These are phyloP conservation scores for Trichoderma gracile DNA, from an alignment of 2,329 filamentous ascomycete species.

Conservation along the genomic window DNA sequence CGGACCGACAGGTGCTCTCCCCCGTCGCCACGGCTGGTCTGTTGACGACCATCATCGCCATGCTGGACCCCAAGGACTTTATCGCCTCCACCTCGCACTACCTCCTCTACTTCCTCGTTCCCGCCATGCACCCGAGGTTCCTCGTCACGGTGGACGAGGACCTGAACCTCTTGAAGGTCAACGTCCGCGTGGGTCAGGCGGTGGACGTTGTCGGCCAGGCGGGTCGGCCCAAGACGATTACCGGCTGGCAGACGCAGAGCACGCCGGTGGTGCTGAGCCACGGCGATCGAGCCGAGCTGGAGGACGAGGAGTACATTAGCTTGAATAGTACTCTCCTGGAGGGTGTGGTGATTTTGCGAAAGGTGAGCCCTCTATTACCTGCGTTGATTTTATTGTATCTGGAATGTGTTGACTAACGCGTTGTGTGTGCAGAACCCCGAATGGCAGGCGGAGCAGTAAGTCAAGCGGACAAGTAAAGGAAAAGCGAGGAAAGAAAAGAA, in stretches of 20 bases:
- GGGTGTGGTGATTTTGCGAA: conserved; percentile 92
- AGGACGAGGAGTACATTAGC: conserved; percentile 96
- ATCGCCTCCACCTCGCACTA: conserved; percentile 73
- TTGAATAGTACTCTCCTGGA: conserved; percentile 81
- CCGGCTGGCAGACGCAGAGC: conserved; percentile 98
- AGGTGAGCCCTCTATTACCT: conserved; percentile 61
- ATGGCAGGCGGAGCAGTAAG: conserved; percentile 44
- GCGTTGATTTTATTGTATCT: neutral
- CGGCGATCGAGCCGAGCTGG: conserved; percentile 92
- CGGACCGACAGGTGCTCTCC: conserved; percentile 92
- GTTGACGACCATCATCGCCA: conserved; percentile 83
- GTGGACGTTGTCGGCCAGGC: conserved; percentile 98
- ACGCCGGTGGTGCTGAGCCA: conserved; percentile 95
- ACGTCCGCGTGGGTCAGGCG: conserved; percentile 94
- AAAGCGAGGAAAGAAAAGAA: conserved; percentile 3
- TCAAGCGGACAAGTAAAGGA: conserved; percentile 34
- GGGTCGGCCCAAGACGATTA: conserved; percentile 97
- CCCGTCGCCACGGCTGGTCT: conserved; percentile 87
- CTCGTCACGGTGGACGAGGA: conserved; percentile 94
- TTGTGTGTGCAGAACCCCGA: conserved; percentile 40
- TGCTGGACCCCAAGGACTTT: conserved; percentile 93
- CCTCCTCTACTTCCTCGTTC: conserved; percentile 94
- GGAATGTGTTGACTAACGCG: neutral
- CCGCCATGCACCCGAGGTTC: conserved; percentile 95
- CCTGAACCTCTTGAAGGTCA: conserved; percentile 89